Conservation (phyloP, 495 filamentous ascomycete genomes). For the Peziza echinospora region DNA sequence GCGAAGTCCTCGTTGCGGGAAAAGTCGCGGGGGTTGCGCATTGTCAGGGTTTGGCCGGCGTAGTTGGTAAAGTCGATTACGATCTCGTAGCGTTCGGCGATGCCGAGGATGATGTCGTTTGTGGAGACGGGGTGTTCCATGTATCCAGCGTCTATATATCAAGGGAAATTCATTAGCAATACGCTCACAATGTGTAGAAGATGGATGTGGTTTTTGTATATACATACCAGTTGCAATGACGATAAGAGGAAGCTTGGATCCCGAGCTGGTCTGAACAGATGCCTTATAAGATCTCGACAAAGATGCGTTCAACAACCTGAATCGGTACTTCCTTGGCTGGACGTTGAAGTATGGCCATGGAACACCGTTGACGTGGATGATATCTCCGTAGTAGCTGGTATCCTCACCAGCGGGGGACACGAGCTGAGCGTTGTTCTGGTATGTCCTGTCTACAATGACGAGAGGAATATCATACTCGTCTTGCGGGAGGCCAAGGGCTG, state of each 20-base stretch:
- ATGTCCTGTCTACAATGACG: conserved; percentile 28
- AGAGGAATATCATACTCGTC: conserved; percentile 32
- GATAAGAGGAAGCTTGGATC: conserved; percentile 20
- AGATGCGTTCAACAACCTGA: conserved; percentile 31
- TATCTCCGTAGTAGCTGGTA: conserved; percentile 29
- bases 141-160: conserved; percentile 26
- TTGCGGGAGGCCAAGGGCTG: conserved; percentile 24
- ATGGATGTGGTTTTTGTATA: too few species aligned
- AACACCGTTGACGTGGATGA: conserved; percentile 35
- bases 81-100: conserved; percentile 35
- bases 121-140: conserved; percentile 22
- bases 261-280: conserved; percentile 20
- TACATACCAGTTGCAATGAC: conserved; percentile 32
- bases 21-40: conserved; percentile 25
- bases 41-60: conserved; percentile 27
- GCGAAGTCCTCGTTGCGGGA: conserved; percentile 26
- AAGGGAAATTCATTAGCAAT: not conserved
- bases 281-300: conserved; percentile 29
- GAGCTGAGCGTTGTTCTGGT: conserved; percentile 26
- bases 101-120: conserved; percentile 23
- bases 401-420: conserved; percentile 23
- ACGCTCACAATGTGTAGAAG: too few species aligned
- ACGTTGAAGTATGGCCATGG: conserved; percentile 34
- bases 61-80: conserved; percentile 31
- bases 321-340: conserved; percentile 35